phyloP scores from a whole-genome alignment of 331 rosid genomes.

The Phaseolus coccineus region DNA sequence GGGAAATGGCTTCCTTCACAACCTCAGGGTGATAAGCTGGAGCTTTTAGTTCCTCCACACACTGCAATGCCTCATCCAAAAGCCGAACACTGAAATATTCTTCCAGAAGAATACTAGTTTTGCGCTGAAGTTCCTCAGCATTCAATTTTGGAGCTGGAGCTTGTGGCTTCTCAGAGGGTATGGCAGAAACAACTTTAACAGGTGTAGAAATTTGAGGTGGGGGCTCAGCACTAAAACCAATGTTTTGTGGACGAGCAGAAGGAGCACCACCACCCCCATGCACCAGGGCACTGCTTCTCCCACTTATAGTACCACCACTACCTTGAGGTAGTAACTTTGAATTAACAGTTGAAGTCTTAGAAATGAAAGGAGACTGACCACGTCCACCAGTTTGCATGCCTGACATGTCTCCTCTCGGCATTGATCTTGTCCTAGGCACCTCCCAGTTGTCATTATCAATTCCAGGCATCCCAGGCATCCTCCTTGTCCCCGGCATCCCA shows the following conservation, averaged over 20 bases:
- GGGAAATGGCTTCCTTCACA: conserved; percentile 84
- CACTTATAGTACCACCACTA: conserved; percentile 71
- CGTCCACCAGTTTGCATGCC: conserved; percentile 66
- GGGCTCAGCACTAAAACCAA: conserved; percentile 52
- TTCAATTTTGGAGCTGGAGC: conserved; percentile 58
- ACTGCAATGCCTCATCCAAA: conserved; percentile 84
- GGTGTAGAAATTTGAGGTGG: conserved; percentile 55
- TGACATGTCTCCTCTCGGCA: conserved; percentile 72
- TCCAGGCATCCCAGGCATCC: conserved; percentile 95
- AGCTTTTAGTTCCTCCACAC: conserved; percentile 84
- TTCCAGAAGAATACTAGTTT: conserved; percentile 77
- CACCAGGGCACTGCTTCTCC: conserved; percentile 81
- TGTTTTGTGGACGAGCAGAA: conserved; percentile 58
- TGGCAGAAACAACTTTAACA: conserved; percentile 55
- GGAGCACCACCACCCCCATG: conserved; percentile 71
- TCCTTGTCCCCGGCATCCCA: conserved; percentile 96
- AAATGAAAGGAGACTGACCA: conserved; percentile 65
- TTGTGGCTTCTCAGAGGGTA: conserved; percentile 62
- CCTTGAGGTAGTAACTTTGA: conserved; percentile 91
- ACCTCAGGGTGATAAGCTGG: conserved; percentile 84
- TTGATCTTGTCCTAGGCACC: conserved; percentile 67
- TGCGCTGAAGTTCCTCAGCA: conserved; percentile 57
- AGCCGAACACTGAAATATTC: conserved; percentile 73
- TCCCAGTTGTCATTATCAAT: conserved; percentile 95
- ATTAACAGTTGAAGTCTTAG: conserved; percentile 65